Conservation (phyloP, 1,284 basidiomycete genomes). For the Ustilago cynodontis region DNA sequence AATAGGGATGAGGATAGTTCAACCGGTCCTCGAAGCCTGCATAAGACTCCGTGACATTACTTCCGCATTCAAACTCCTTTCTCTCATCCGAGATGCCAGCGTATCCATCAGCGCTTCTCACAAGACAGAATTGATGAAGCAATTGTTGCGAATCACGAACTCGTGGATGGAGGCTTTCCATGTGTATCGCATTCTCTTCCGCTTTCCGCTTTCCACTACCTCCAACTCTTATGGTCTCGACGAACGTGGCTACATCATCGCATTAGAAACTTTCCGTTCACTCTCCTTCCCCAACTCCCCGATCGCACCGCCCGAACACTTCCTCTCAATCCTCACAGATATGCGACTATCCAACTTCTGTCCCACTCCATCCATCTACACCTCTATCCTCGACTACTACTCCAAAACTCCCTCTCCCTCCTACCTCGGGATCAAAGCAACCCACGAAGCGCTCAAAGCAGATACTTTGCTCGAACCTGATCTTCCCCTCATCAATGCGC, state of each 20-base stretch:
- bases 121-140: conserved; percentile 23
- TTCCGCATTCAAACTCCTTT: conserved; percentile 31
- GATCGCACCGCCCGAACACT: conserved; percentile 74
- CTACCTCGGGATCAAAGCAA: conserved; percentile 73
- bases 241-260: conserved; percentile 22
- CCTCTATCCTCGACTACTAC: conserved; percentile 76
- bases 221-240: conserved; percentile 8
- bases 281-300: conserved; percentile 19
- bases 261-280: conserved; percentile 25
- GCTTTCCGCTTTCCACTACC: conserved; percentile 12
- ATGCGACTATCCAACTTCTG: conserved; percentile 80
- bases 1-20: conserved; percentile 23
- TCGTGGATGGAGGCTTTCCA: conserved; percentile 45
- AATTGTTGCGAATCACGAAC: conserved; percentile 34
- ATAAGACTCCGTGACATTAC: conserved; percentile 41
- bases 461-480: conserved; percentile 83
- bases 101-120: conserved; percentile 22
- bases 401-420: conserved; percentile 53
- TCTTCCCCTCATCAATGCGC: conserved; percentile 81
- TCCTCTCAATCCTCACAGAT: conserved; percentile 84
- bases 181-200: conserved; percentile 36
- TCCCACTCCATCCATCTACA: conserved; percentile 78
- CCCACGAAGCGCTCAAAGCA: conserved; percentile 82
- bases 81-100: conserved; percentile 19
- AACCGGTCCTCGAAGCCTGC: conserved; percentile 50